Evolutionary conservation across 176 grass and related monocot genomes (phyloP), one percentile per base, ranked within the genome.

Genomic region (Neostapfia colusana): DNA sequence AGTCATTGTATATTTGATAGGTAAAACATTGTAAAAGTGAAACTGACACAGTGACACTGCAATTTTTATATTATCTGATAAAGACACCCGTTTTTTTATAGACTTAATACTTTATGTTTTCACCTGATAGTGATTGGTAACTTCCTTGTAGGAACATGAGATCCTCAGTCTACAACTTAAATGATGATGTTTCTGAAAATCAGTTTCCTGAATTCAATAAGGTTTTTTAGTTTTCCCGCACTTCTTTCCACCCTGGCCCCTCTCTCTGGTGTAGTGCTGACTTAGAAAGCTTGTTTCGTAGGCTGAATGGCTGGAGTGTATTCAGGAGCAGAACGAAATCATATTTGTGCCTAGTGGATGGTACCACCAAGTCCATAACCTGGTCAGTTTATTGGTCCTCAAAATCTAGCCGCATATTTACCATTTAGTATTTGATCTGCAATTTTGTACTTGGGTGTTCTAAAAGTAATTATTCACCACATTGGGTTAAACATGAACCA

Each of bases 281-380:
- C 45, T 26, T 31, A 9, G 7, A 49, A 21, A 53, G 10, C 20
- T 76, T 35, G 17, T 36, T n/a, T 48, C 84, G 72, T 86, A 98
- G 95, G 79, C 95, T 72, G 82, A 84, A 74, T 98, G 95, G 91
- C 66, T 89, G 58, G 85, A 93, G 63, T 98, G 95, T 62, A 86
- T 84, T 81, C 95, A 98, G 38, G 82, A 92, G 75, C 85, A 93
- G 81, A 85, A 91, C 53, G 95, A 98, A 71, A 82, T 98, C 51
- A 93, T 98, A 88, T 98, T 93, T 89, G 91, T 98, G 31, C 95
- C 95, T 57, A 98, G 91, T 65, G 91, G 95, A 78, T 98, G 95
- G 95, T 93, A 98, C 71, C 95, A 98, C 80, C 91, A 94, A 90
- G 95, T 98, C 69, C 89, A 97, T 86, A 97, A 97, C 76, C 73